Evolutionary conservation across 345 rosid genomes (phyloP).

Genomic region (Corymbia maculata): DNA sequence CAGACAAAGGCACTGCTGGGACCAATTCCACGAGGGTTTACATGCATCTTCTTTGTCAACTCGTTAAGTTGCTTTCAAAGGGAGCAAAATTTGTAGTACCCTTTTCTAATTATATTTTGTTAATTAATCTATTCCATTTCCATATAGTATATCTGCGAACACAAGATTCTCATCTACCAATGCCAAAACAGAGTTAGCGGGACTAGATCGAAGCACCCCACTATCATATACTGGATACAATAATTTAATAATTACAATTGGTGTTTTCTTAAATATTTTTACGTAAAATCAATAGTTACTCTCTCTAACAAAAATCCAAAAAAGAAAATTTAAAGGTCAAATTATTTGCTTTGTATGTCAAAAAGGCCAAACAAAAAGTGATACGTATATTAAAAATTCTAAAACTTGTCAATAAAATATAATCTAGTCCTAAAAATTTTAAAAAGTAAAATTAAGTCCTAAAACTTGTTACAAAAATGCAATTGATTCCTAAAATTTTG

Average conservation of each 20-base stretch:
- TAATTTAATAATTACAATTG: accelerated
- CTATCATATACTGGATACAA: background rate
- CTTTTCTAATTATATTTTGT: background rate
- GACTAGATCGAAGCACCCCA: background rate
- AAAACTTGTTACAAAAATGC: too few species aligned
- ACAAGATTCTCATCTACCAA: background rate
- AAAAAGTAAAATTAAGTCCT: too few species aligned
- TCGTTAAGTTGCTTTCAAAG: background rate
- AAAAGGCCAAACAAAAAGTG: background rate
- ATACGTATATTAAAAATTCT: too few species aligned
- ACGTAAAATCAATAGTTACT: background rate
- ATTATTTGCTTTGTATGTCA: background rate
- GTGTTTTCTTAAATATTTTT: background rate
- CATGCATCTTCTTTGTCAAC: background rate
- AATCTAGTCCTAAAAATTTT: too few species aligned
- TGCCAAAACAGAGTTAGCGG: accelerated
- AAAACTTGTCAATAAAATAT: too few species aligned
- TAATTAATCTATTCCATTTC: background rate
- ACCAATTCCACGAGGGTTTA: background rate
- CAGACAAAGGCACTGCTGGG: background rate
- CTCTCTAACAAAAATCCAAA: background rate
- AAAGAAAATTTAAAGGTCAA: background rate
- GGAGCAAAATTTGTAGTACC: background rate
- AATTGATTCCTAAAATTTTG: too few species aligned
- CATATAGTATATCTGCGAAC: background rate